Evolutionary conservation across 2,329 filamentous ascomycete species (phyloP).

Genomic region (Calonectria ilicicola): DNA sequence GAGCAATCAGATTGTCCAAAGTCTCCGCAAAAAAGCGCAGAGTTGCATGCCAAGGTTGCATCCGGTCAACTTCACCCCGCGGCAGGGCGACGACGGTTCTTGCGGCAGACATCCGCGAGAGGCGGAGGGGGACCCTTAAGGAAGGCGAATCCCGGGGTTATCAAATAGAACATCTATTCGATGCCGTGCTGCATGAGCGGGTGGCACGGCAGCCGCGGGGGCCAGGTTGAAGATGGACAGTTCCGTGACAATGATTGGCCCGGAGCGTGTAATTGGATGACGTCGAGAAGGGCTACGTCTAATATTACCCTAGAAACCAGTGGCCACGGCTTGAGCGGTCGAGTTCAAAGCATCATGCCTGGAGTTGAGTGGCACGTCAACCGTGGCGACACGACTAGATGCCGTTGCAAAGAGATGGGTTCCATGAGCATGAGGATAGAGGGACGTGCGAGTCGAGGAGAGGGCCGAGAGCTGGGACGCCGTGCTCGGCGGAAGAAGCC

Average conservation of each 20-base stretch:
- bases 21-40: background rate
- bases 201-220: conserved; percentile 3
- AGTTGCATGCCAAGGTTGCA: conserved; percentile 10
- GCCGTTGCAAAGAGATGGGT: background rate
- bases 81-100: background rate
- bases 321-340: background rate
- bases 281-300: background rate
- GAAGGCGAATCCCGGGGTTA: background rate
- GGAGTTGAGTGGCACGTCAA: background rate
- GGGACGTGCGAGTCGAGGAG: conserved; percentile 2
- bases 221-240: background rate
- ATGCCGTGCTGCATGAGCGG: background rate
- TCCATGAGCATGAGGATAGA: background rate
- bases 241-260: background rate
- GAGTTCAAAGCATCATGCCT: background rate
- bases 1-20: background rate
- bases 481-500: background rate
- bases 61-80: background rate
- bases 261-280: background rate
- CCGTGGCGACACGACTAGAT: background rate
- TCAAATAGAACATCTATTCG: background rate
- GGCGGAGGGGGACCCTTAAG: background rate
- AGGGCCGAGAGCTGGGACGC: conserved; percentile 17
- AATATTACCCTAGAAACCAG: background rate
- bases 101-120: background rate